Base-by-base conservation (phyloP, 2,329 filamentous ascomycete genomes). In the Lecanicillium sp. region DNA sequence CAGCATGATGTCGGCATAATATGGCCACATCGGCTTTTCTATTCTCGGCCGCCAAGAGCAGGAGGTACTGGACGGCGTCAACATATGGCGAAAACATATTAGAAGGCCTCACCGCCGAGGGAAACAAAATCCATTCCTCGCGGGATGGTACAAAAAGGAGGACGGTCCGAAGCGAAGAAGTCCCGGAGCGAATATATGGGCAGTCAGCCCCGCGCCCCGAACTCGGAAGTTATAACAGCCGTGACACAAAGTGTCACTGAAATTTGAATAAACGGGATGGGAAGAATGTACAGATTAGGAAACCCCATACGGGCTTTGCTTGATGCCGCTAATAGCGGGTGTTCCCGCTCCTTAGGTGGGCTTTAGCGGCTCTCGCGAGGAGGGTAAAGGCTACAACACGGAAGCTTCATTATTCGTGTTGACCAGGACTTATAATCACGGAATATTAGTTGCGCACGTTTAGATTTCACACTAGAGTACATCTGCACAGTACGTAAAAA, bases 71-170 rank as follows among this genome's bases (percentile, higher is more conserved):
- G 22, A 25, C 22, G 22, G 40, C 34, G 35, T 37, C 25, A 31
- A 30, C 17, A 37, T 29, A 18, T 25, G 25, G 33, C 35, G 29
- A 37, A 35, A 33, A 15, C 25, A 13, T 29, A 37, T 33, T 43
- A 43, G 41, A 43, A 36, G 41, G 41, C 41, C 33, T 27, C 36
- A 39, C 36, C 33, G 41, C 41, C 37, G n/a, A 43, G 20, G 27
- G 22, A 22, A 32, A 17, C 15, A 41, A 39, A 43, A 39, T 36
- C 41, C 41, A 43, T 36, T 36, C 37, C 36, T 39, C 41, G 14
- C 41, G 41, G 41, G 29, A 33, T 43, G 41, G 41, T 43, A 43
- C 31, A 27, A 25, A 33, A 42, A 42, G 33, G 20, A 28, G 18
- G 39, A 15, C 17, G 41, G 36, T 39, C 12, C 36, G 29, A 17